phyloP scores from a whole-genome alignment of 176 grass and related monocot genomes.

The Oryza brachyantha region DNA sequence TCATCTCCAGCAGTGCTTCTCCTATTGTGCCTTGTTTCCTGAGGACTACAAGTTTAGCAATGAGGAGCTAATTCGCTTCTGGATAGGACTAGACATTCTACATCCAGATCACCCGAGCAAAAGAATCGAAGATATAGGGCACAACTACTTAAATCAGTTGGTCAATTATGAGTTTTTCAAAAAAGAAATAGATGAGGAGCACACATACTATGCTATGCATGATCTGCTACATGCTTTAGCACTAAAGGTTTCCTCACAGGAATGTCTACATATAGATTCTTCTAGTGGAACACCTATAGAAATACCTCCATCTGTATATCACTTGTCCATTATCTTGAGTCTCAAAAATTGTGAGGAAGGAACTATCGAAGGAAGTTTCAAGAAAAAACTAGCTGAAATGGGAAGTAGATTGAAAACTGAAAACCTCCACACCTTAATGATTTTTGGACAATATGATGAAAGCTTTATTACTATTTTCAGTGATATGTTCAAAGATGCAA shows the following conservation, averaged over 20 bases:
- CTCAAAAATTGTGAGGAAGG: background rate
- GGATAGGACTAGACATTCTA: conserved; percentile 26
- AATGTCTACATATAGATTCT: conserved; percentile 4
- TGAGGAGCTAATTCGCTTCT: conserved; percentile 21
- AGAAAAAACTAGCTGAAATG: background rate
- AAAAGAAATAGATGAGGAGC: background rate
- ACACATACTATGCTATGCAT: background rate
- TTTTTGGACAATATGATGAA: background rate
- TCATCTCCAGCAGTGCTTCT: conserved; percentile 31
- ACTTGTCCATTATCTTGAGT: background rate
- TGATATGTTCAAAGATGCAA: background rate
- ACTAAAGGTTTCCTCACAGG: background rate
- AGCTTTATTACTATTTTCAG: background rate
- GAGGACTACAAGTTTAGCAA: background rate
- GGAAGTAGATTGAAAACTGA: background rate
- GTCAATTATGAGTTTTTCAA: background rate
- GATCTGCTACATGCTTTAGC: conserved; percentile 25
- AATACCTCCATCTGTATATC: background rate
- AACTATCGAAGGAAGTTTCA: background rate
- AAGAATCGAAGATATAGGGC: conserved; percentile 12
- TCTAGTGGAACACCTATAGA: background rate
- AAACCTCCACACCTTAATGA: conserved; percentile 21
- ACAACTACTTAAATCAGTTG: background rate
- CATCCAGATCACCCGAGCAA: background rate
- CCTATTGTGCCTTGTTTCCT: conserved; percentile 19